Evolutionary conservation across 2,329 filamentous ascomycete genomes (phyloP), one percentile per base, ranked within the genome.

Genomic region (Dactylellina sp.): DNA sequence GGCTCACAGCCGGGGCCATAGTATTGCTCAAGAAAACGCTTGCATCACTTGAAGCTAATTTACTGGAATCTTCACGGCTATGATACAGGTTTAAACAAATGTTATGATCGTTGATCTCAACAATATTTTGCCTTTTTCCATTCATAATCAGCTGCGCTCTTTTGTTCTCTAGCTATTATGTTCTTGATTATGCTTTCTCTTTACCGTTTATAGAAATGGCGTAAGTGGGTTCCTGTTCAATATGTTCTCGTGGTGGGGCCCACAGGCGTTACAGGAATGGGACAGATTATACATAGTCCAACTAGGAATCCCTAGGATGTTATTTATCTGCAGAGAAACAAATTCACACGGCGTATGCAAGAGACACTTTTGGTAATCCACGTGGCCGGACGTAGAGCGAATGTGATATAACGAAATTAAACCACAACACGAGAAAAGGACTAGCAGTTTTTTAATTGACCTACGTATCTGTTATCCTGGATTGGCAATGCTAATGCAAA

Each of bases 1-100:
- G 80, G 18, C 81, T 86, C 68, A 85, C 83, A 59, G 80, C 82
- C 12, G 85, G 85, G 18, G 85, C 84, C 18, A 75, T 82, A 53
- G 81, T 83, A 1, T 80, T 82, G 79, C 74, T 83, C 44, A 80
- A 79, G 77, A 78, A 81, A 62, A 75, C 71, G 16, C 62, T 75
- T 22, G 32, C 35, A 12, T 62, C 71, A 35, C 62, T 75, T 7
- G 71, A 75, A 1, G 56, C 61, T 22, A 74, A 18, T 20, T 47
- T 71, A n/a, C 20, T 28, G 1, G 52, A 39, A 16, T 32, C 50
- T 6, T 40, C 42, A 35, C 32, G 50, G 42, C 24, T 47, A 16
- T 50, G 18, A 59, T 22, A 14, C 16, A 12, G 39, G 14, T 22
- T n/a, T n/a, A n/a, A n/a, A n/a, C n/a, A n/a, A n/a, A n/a, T n/a